Percentiles rank a stretch among this genome's conserved stretches.
Conservation (phyloP, 768 basidiomycete species). For the Lactarius hengduanensis region DNA sequence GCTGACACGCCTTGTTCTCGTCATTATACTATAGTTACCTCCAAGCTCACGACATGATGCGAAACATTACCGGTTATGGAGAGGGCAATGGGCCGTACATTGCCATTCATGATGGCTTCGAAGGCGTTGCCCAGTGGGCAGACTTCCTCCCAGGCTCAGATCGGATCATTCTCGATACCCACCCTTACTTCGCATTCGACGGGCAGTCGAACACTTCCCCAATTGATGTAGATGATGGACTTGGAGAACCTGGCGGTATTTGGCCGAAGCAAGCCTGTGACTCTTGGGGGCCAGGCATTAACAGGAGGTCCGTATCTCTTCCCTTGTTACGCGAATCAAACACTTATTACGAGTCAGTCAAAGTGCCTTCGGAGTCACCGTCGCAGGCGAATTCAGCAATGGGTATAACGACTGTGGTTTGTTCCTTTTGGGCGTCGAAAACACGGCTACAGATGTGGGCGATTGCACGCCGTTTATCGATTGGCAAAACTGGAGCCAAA, state of each 20-base stretch:
- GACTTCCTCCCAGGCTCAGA: conserved; percentile 43
- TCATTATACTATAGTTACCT: conserved; percentile 52
- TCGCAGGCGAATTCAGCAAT: conserved; percentile 75
- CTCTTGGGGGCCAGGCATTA: conserved; percentile 43
- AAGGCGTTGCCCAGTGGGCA: conserved; percentile 46
- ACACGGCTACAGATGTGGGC: conserved; percentile 25
- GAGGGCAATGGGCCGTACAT: conserved; percentile 66
- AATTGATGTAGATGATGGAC: conserved; percentile 38
- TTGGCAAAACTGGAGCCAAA: conserved; percentile 51
- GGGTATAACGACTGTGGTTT: conserved; percentile 67
- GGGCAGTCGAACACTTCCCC: conserved; percentile 25
- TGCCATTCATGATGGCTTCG: conserved; percentile 55
- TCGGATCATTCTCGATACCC: conserved; percentile 50
- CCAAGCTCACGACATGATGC: conserved; percentile 61
- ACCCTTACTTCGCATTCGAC: conserved; percentile 43
- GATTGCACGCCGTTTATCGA: conserved; percentile 48
- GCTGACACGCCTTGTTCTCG: conserved; percentile 36
- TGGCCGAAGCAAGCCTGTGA: conserved; percentile 39
- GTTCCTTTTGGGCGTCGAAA: conserved; percentile 40
- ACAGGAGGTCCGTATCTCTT: conserved; percentile 40
- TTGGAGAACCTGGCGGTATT: conserved; percentile 31
- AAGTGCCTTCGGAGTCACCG: conserved; percentile 62
- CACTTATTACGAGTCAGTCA: conserved; percentile 35
- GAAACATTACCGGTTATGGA: conserved; percentile 73
- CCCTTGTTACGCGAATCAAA: not conserved